Evolutionary conservation across 129 eudicot genomes (phyloP).

Genomic region (Tanacetum coccineum): DNA sequence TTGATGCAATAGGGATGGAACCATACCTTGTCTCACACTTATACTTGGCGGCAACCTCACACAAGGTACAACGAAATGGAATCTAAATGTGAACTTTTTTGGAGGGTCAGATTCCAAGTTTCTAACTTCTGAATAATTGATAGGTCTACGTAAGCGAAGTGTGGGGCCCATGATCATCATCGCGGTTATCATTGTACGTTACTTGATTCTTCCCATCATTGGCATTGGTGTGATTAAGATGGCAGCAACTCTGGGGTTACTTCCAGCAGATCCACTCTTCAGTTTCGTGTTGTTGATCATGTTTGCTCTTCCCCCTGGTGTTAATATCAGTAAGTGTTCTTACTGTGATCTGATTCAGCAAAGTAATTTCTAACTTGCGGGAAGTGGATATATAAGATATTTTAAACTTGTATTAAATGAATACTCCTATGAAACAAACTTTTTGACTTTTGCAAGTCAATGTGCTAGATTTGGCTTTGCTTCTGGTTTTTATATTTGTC

Average conservation of each 20-base stretch:
- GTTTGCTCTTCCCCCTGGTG: slow-evolving; percentile 85
- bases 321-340: slow-evolving; percentile 55
- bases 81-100: not conserved
- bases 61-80: slow-evolving; percentile 51
- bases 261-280: slow-evolving; percentile 72
- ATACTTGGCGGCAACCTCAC: slow-evolving; percentile 58
- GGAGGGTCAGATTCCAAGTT: not conserved
- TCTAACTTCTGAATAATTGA: not conserved
- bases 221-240: slow-evolving; percentile 66
- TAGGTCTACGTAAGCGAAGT: slow-evolving; percentile 55
- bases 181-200: slow-evolving; percentile 54
- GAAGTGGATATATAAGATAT: not conserved
- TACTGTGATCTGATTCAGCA: not conserved
- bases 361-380: not conserved
- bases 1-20: slow-evolving; percentile 52
- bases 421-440: not conserved
- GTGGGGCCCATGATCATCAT: slow-evolving; percentile 34
- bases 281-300: slow-evolving; percentile 80
- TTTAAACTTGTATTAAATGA: not conserved
- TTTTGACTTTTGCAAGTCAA: not conserved
- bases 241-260: slow-evolving; percentile 54
- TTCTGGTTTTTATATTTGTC: not conserved
- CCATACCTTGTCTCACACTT: slow-evolving; percentile 74
- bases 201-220: slow-evolving; percentile 48
- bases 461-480: not conserved